phyloP scores from a whole-genome alignment of 768 basidiomycete species.

The Termitomyces sp. region DNA sequence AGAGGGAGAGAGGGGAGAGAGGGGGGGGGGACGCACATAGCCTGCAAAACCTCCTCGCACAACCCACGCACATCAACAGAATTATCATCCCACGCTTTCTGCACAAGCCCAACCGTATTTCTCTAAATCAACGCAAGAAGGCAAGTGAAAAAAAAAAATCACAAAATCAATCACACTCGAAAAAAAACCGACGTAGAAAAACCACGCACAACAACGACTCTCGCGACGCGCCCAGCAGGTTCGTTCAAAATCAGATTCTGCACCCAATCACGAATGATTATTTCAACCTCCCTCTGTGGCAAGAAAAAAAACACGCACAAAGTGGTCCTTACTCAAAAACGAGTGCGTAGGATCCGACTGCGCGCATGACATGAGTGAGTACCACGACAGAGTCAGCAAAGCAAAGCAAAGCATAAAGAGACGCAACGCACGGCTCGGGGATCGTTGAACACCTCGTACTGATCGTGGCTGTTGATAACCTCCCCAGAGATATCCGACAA shows the following conservation, averaged over 20 bases:
- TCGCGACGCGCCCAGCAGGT: conserved; percentile 73
- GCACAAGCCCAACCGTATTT: conserved; percentile 62
- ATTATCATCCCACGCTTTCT: conserved; percentile 77
- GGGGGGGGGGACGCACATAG: conserved; percentile 58
- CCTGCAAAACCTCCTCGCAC: conserved; percentile 60
- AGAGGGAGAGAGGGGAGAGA: neutral
- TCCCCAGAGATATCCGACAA: conserved; percentile 63
- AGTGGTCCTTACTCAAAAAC: conserved; percentile 86
- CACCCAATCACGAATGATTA: too few relatives aligned
- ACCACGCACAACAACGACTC: conserved; percentile 53
- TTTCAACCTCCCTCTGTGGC: too few relatives aligned
- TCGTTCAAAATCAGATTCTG: conserved; percentile 80
- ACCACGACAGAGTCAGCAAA: neutral
- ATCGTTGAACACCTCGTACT: conserved; percentile 86
- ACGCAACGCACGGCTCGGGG: conserved; percentile 56
- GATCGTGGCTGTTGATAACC: conserved; percentile 77
- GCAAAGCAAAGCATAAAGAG: neutral
- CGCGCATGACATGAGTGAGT: fast-evolving
- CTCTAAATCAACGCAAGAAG: conserved; percentile 30
- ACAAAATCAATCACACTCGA: too few relatives aligned
- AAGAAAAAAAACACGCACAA: conserved; percentile 58
- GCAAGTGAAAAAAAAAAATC: too few relatives aligned
- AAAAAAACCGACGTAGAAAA: neutral
- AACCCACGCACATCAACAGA: conserved; percentile 50
- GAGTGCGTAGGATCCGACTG: conserved; percentile 87